Percentiles rank a stretch among this genome's conserved stretches.
phyloP scores from a whole-genome alignment of 148 eudicot genomes.

The Rhododendron kiyosumense region DNA sequence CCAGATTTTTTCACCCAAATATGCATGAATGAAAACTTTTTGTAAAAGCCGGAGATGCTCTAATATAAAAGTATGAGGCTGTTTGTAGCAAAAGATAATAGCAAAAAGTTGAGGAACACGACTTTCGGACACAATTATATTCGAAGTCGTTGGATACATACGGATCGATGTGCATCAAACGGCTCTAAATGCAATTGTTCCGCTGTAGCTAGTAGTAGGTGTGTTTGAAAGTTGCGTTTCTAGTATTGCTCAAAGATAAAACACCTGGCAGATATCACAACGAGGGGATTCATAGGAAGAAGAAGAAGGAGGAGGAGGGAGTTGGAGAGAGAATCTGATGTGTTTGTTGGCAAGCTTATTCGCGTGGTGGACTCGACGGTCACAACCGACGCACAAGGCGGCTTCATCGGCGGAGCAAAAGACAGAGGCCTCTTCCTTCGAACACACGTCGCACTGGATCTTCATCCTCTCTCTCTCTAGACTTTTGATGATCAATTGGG shows the following conservation, averaged over 20 bases:
- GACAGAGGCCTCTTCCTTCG: conserved; percentile 53
- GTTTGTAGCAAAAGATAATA: background rate
- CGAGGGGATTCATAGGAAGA: conserved; percentile 46
- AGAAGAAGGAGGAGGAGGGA: conserved; percentile 41
- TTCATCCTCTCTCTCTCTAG: conserved; percentile 36
- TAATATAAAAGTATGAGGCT: background rate
- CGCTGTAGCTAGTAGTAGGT: no score
- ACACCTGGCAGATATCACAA: conserved; percentile 83
- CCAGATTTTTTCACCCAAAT: no score
- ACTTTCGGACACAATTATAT: no score
- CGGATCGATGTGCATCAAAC: no score
- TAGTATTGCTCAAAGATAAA: no score
- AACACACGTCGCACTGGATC: conserved; percentile 87
- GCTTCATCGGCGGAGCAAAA: conserved; percentile 91
- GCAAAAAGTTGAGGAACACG: no score
- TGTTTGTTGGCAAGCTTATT: conserved; percentile 73
- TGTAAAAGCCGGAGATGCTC: no score
- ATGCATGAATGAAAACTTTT: no score
- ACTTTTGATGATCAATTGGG: background rate
- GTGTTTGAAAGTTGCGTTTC: no score
- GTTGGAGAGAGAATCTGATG: conserved; percentile 55
- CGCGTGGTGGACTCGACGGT: conserved; percentile 63
- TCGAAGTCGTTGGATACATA: no score
- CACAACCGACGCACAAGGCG: conserved; percentile 63
- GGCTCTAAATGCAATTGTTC: no score